Evolutionary conservation across 345 rosid genomes (phyloP).

Genomic region (Brassica rapa): DNA sequence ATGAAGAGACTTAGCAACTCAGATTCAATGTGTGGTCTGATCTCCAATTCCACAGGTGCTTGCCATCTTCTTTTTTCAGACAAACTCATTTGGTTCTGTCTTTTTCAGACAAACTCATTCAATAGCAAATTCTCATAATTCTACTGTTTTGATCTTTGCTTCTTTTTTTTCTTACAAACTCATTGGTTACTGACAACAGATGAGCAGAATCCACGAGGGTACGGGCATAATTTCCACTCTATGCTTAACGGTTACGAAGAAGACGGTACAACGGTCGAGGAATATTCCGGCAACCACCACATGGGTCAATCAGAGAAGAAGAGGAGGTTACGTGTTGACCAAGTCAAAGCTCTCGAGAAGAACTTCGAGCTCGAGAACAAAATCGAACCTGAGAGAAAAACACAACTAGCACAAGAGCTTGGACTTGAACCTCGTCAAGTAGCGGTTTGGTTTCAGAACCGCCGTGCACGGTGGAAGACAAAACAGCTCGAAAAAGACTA

Average conservation of each 20-base stretch:
- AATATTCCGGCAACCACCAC: constrained; percentile 51
- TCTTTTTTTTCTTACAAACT: background rate
- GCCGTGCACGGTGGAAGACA: constrained; percentile 87
- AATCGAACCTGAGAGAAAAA: constrained; percentile 82
- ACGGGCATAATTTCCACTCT: constrained; percentile 55
- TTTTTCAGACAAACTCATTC: background rate
- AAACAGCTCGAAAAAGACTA: constrained; percentile 79
- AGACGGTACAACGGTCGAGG: constrained; percentile 66
- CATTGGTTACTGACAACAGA: constrained; percentile 39
- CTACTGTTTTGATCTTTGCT: background rate
- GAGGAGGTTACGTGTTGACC: constrained; percentile 67
- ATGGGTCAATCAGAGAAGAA: constrained; percentile 66
- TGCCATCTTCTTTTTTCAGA: constrained; percentile 14
- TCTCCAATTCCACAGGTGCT: constrained; percentile 71
- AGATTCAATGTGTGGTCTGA: constrained; percentile 82
- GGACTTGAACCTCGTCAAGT: constrained; percentile 88
- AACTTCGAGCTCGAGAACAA: constrained; percentile 85
- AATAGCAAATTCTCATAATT: background rate
- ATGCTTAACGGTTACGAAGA: constrained; percentile 71
- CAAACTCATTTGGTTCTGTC: constrained; percentile 17
- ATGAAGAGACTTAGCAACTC: constrained; percentile 92
- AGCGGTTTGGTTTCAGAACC: constrained; percentile 92
- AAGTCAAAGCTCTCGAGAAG: constrained; percentile 83
- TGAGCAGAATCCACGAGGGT: constrained; percentile 63
- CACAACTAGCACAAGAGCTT: constrained; percentile 78